Base-by-base conservation (phyloP, 2,329 filamentous ascomycete species). In the Pestalotiopsis fici region DNA sequence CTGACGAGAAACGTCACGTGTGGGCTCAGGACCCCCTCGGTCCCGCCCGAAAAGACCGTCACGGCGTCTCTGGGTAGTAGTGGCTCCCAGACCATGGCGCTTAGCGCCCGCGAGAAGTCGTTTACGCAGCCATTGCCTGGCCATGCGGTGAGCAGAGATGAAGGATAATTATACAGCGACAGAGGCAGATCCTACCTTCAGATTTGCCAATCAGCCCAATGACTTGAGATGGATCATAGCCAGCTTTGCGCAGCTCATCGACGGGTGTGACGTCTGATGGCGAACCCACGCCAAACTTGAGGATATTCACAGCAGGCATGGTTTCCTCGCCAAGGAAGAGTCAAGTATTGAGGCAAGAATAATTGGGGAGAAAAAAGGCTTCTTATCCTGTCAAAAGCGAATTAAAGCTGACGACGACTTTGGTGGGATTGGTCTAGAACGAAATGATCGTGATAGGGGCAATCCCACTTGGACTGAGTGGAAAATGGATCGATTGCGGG, bases 71-170 rank as follows among this genome's bases (percentile, higher is more conserved):
- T 25, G 2, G 76, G 73, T 5, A 78, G 74, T 1, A 71, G 70
- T 9, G 73, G 73, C 54, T 77, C 75, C 76, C 75, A 77, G 12
- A 77, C 75, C 23, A 72, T 67, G 2, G 75, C 71, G 56, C 73
- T 74, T 9, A 78, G 71, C 6, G 75, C 77, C 2, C 75, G 72
- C 11, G 74, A 77, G 69, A 78, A 78, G 67, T 78, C 77, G 67
- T 79, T 78, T 18, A 77, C 74, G 67, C 76, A 79, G 57, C 76
- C 75, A 67, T 79, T 64, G 27, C 62, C 62, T 64, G 28, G 3
- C 18, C 9, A 2, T 23, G 13, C 2, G 15, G 13, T 54, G 13
- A 54, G 60, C 39, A 31, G 13, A n/a, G 18, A 60, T 37, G 21
- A 12, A 13, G 5, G 12, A 27, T 28, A 21, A 2, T 21, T 18